Evolutionary conservation across 257 asterid species (phyloP).

Genomic region (Salvia miltiorrhiza): DNA sequence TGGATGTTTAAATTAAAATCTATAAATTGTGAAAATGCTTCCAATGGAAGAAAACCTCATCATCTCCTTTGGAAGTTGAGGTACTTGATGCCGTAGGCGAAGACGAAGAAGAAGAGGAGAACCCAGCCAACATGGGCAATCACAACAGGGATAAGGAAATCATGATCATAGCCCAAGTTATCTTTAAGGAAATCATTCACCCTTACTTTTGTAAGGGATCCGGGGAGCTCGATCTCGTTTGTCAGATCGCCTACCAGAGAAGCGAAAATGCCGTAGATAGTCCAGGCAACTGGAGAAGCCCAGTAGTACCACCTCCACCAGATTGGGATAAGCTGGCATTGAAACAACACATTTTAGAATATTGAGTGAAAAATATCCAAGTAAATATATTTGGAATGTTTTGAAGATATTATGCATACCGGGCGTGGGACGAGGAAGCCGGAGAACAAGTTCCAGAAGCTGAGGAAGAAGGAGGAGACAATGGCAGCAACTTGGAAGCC

Average conservation of each 20-base stretch:
- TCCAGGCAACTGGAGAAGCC: slow-evolving; percentile 67
- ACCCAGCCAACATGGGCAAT: slow-evolving; percentile 74
- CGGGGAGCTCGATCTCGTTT: slow-evolving; percentile 31
- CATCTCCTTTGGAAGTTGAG: slow-evolving; percentile 65
- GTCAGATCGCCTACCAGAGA: slow-evolving; percentile 54
- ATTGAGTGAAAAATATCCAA: no score
- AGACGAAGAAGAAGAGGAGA: slow-evolving; percentile 57
- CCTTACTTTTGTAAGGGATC: neutral
- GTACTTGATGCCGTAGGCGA: slow-evolving; percentile 69
- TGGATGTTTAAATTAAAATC: neutral
- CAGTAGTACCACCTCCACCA: slow-evolving; percentile 89
- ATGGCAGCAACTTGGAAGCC: slow-evolving; percentile 82
- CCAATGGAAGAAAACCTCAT: neutral
- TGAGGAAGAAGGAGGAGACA: slow-evolving; percentile 75
- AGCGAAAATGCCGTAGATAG: slow-evolving; percentile 52
- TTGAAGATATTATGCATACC: slow-evolving; percentile 17
- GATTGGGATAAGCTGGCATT: slow-evolving; percentile 31
- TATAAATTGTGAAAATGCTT: neutral
- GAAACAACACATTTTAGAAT: neutral
- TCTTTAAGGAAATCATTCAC: slow-evolving; percentile 40
- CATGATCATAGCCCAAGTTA: slow-evolving; percentile 55
- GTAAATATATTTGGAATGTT: neutral
- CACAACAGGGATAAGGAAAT: slow-evolving; percentile 53
- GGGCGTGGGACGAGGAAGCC: slow-evolving; percentile 85
- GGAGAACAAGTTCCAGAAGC: slow-evolving; percentile 88